Base-by-base conservation (phyloP, 2,329 filamentous ascomycete genomes). In the Epicoccum nigrum region DNA sequence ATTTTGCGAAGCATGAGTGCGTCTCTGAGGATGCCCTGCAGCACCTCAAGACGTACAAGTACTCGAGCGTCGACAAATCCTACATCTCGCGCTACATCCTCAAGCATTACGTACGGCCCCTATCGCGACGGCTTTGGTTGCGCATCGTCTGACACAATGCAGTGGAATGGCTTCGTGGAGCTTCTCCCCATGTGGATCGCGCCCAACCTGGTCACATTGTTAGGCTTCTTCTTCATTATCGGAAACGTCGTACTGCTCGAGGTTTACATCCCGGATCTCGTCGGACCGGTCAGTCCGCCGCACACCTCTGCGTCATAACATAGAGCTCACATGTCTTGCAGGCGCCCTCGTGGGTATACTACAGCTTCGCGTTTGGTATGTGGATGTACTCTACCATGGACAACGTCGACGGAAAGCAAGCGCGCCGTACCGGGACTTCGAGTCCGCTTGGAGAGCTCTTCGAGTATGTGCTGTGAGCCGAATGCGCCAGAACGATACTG, bases 371-470 rank as follows among this genome's bases (percentile, higher is more conserved):
- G 1, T 84, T 96, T 60, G 94, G 94, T 32, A 83, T 99, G 52
- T 99, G 96, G 88, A 94, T 96, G 90, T 87, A 97, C 76, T 95
- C 94, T 64, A 99, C 94, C 12, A 92, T 99, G 88, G 94, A 99
- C 79, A 99, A 99, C 74, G 88, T 97, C 59, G 94, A 99, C 74
- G 94, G 94, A 63, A 99, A 99, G 77, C 94, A 99, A 79, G 94
- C 94, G 51, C 84, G 94, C 59, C 84, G 94, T 67, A 99, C 94
- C 4, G 92, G 93, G 45, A 97, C 93, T 4, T 97, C 93, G 23
- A 97, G 92, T 71, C 91, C 91, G 1, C 82, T 99, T 20, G 94
- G 94, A 63, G 94, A 99, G 76, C 85, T 99, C 12, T 99, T 99
- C 76, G 94, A 99, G 82, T 84, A 76, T 62, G 80, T 75, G 49